Evolutionary conservation across 192 early-diverging fungal species (phyloP), one percentile per base, ranked within the genome.

Genomic region (Chytriomyces sp.): DNA sequence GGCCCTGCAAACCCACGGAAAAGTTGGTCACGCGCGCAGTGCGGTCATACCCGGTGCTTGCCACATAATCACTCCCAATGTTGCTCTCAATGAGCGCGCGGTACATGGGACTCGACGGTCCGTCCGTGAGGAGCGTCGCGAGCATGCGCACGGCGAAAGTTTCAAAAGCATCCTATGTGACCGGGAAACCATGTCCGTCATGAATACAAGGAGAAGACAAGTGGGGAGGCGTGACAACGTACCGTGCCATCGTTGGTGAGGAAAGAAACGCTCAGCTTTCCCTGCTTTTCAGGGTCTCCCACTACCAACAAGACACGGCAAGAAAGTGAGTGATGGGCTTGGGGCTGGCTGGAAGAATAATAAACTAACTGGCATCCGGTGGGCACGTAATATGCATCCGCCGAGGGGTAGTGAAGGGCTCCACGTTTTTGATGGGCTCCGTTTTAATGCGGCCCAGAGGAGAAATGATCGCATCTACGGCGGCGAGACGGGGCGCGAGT

Each of bases 41-140:
- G 34, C 82, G 80, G 73, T 91, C 90, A 73, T 96, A 98, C n/a
- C 96, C 96, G 17, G 93, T 95, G 60, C 91, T 93, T 8, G 91
- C 84, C 56, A 89, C 90, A 81, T 94, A 98, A 59, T 96, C 96
- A 0, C 92, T 86, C 36, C 93, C 96, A 6, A 98, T 77, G 49
- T 92, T 90, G 55, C 91, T 86, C 69, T 96, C 94, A 53, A 98
- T 96, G 64, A 98, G 81, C 34, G 92, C 92, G 74, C 94, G 85
- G 76, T 96, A 93, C 93, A 98, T 94, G 14, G 96, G 96, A 25
- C 93, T 89, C 12, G 93, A 87, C 49, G 94, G 78, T 5, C 96
- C 95, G 73, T 93, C 90, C 14, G 93, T 80, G n/a, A 98, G 79
- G 60, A 98, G 81, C 55, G 85, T 86, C 2, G 92, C 88, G 32